Base-by-base conservation (phyloP, 2,329 filamentous ascomycete genomes). In the Cladosporium sp. region DNA sequence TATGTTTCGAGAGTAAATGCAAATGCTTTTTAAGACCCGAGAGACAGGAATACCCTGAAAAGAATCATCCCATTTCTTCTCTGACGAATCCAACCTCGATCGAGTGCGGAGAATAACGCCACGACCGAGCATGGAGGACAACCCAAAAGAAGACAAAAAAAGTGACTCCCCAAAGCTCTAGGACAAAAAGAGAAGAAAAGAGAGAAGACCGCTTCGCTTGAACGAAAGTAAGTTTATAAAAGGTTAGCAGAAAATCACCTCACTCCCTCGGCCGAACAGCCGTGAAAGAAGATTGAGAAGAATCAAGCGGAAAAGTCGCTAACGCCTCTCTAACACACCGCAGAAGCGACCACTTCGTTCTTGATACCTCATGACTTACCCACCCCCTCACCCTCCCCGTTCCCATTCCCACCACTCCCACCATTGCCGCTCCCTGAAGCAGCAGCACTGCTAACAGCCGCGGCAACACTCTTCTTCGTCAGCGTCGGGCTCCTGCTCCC, bases 381-480 rank as follows among this genome's bases (percentile, higher is more conserved):
- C 4, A 3, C 20, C 47, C 28, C 19, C 7, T 22, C n/a, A n/a
- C n/a, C 9, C 24, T 32, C 20, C 42, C 42, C 36, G 17, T 20
- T 12, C 15, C 10, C 49, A 13, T 20, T 20, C 13, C n/a, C 36
- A 12, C 49, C 49, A 12, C 12, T 39, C 8, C 40, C 44, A 53
- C 50, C 50, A 7, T 17, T 24, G 24, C 40, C 34, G 10, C 19
- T 13, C n/a, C 25, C 52, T 37, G 17, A 28, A 32, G 25, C 28
- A 22, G 40, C 28, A 54, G 24, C 4, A 4, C 28, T 9, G 28
- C 12, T 32, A 32, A 32, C 28, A 15, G 17, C 13, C 9, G 45
- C 28, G 19, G 36, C 37, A 25, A 34, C 25, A 22, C 39, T 45
- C 52, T 45, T 47, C 52, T 55, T 55, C 40, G 52, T 55, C 52